Conservation (phyloP, 768 basidiomycete species). For the Pholiota microspora region DNA sequence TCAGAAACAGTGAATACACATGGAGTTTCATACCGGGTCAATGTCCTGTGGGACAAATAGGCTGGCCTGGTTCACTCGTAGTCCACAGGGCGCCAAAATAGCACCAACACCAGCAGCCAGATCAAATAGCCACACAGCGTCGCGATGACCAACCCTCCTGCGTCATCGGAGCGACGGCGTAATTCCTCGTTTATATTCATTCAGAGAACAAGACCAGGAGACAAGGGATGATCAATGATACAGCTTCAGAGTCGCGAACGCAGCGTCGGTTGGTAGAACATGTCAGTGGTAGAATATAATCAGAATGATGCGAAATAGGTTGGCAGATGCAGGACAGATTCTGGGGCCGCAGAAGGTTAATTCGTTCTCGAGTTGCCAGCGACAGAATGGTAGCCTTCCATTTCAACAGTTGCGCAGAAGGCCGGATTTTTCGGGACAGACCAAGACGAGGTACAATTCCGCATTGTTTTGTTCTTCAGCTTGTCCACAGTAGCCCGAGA, state of each 20-base stretch:
- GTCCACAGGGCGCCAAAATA: neutral
- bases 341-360: no score
- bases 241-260: neutral
- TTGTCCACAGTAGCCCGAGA: neutral
- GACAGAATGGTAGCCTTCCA: no score
- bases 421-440: neutral
- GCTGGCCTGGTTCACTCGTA: no score
- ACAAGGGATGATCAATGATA: neutral
- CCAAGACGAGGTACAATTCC: neutral
- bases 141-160: slow-evolving; percentile 1
- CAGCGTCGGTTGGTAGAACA: neutral
- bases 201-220: neutral
- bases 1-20: slow-evolving; percentile 3
- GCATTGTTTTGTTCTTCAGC: neutral
- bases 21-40: neutral
- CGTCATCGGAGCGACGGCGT: neutral
- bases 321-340: neutral
- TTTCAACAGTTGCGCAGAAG: neutral
- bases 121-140: neutral
- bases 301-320: neutral
- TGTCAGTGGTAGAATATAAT: no score
- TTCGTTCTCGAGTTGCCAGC: no score
- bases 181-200: neutral
- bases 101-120: neutral
- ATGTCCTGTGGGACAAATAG: neutral